These are phyloP conservation scores for Strobilomyces echinocephalus DNA, from an alignment of 768 basidiomycete species.

Conservation along the genomic window DNA sequence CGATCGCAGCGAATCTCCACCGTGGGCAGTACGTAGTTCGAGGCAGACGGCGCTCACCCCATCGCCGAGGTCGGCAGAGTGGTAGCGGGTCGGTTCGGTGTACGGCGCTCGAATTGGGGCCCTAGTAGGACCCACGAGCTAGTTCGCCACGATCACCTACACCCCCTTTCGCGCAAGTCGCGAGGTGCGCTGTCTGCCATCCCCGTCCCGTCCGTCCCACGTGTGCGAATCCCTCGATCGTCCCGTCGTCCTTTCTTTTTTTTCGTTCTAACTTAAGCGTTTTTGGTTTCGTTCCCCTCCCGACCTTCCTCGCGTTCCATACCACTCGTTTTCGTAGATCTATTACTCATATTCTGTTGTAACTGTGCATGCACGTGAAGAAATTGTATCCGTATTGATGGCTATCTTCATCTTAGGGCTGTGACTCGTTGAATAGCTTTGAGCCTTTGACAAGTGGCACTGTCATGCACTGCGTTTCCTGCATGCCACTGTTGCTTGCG, in stretches of 20 bases:
- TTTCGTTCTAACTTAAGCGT: conserved; percentile 15
- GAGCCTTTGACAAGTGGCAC: too few relatives aligned
- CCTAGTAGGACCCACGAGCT: conserved; percentile 6
- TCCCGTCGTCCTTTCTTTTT: neutral
- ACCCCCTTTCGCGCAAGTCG: conserved; percentile 9
- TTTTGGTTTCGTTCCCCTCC: neutral
- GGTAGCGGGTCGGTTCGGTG: neutral
- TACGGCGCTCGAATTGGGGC: conserved; percentile 2
- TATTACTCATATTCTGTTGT: neutral
- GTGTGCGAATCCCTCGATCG: neutral
- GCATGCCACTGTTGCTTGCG: conserved; percentile 10
- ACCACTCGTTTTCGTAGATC: conserved; percentile 13
- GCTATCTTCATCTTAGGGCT: neutral
- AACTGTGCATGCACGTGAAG: neutral
- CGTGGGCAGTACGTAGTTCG: neutral
- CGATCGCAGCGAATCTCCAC: neutral
- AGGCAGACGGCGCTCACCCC: neutral
- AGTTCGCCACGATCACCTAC: neutral
- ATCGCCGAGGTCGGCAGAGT: conserved; percentile 1
- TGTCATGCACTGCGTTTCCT: neutral
- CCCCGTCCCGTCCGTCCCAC: neutral
- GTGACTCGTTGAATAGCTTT: too few relatives aligned
- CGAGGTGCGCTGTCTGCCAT: neutral
- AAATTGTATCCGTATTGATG: conserved; percentile 4
- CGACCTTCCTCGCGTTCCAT: conserved; percentile 8